Percentiles rank a stretch among this genome's conserved stretches.
Conservation (phyloP, 2,329 filamentous ascomycete genomes). For the Aspergillus jensenii region DNA sequence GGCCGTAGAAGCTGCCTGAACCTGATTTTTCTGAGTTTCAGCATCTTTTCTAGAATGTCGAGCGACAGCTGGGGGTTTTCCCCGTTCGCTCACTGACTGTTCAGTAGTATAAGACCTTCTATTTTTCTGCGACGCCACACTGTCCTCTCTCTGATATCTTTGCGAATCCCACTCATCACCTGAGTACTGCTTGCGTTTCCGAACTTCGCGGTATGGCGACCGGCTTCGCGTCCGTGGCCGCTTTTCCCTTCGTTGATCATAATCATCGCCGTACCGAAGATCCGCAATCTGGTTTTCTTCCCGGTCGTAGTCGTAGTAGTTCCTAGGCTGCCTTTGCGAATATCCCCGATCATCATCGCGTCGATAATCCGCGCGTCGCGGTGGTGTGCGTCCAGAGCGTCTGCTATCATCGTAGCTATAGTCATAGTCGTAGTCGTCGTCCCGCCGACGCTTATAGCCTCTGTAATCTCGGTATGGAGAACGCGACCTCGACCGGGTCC, state of each 20-base stretch:
- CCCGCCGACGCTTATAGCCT: constrained; percentile 44
- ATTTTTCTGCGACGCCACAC: constrained; percentile 29
- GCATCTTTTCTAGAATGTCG: constrained; percentile 61
- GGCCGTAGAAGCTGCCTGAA: constrained; percentile 49
- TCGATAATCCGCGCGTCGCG: constrained; percentile 35
- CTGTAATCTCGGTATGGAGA: constrained; percentile 42
- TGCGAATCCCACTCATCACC: constrained; percentile 34
- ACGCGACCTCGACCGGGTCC: constrained; percentile 38
- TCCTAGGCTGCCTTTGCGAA: constrained; percentile 38
- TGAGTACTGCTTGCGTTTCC: constrained; percentile 39
- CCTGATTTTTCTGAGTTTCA: constrained; percentile 67
- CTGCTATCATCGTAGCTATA: constrained; percentile 17
- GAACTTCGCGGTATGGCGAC: constrained; percentile 44
- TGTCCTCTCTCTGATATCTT: constrained; percentile 26
- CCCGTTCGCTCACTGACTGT: constrained; percentile 65
- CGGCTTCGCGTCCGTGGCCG: constrained; percentile 57
- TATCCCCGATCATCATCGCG: constrained; percentile 45
- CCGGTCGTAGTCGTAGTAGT: constrained; percentile 55
- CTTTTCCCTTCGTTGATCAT: constrained; percentile 51
- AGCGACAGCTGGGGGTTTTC: constrained; percentile 59
- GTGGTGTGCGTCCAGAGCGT: constrained; percentile 30
- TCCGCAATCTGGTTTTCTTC: constrained; percentile 41
- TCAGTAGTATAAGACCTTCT: constrained; percentile 54
- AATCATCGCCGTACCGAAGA: constrained; percentile 53
- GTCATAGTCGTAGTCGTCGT: constrained; percentile 36